phyloP scores from a whole-genome alignment of 2,329 filamentous ascomycete species.

The Cordyceps militaris region DNA sequence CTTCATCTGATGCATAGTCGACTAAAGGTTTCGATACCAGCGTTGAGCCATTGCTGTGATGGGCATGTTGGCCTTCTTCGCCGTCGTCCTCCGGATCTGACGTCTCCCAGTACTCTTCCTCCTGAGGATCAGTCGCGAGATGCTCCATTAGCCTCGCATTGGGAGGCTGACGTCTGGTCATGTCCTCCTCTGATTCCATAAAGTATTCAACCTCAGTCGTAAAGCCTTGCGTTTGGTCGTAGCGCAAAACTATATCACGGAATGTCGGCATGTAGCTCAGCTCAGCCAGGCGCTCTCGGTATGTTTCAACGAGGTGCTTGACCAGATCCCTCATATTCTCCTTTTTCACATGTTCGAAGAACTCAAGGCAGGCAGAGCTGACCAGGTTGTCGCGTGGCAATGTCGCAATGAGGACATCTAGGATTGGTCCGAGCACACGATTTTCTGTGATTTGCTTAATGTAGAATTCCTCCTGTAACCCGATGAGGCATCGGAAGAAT shows the following conservation, averaged over 20 bases:
- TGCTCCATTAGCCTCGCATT: constrained; percentile 65
- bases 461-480: constrained; percentile 86
- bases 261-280: constrained; percentile 86
- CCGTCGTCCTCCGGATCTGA: constrained; percentile 81
- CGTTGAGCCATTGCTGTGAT: constrained; percentile 53
- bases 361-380: constrained; percentile 86
- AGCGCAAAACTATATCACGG: constrained; percentile 63
- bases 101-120: constrained; percentile 91
- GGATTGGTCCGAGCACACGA: constrained; percentile 72
- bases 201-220: constrained; percentile 60
- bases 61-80: constrained; percentile 29
- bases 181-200: constrained; percentile 60
- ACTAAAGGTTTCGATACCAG: constrained; percentile 71
- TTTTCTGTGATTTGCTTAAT: constrained; percentile 77
- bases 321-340: constrained; percentile 77
- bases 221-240: constrained; percentile 70
- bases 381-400: constrained; percentile 90
- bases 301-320: constrained; percentile 75
- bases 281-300: constrained; percentile 66
- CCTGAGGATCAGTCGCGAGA: constrained; percentile 62
- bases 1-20: constrained; percentile 88
- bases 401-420: constrained; percentile 76
- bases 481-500: constrained; percentile 83
- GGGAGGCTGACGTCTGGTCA: constrained; percentile 34
- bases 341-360: constrained; percentile 85